Evolutionary conservation across 2,329 filamentous ascomycete species (phyloP), one percentile per base, ranked within the genome.

Genomic region (Aspergillus sp.): DNA sequence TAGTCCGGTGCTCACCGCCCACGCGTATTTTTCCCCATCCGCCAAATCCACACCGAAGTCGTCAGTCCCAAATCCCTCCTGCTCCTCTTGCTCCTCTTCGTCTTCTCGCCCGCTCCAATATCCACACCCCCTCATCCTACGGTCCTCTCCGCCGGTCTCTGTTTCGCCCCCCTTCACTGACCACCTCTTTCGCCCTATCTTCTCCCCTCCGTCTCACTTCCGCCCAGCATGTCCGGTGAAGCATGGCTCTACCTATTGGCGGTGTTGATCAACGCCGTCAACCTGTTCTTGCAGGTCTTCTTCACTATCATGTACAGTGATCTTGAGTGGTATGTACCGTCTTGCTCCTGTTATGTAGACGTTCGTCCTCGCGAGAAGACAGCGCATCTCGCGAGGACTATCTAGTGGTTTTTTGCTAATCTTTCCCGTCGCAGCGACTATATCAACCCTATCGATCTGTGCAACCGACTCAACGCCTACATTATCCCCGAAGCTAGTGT

Each of bases 231-330:
- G 93, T 96, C 93, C 73, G 93, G 93, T 79, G 93, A 97, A 86
- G 93, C 93, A 77, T 97, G 95, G 95, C 84, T 99, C 77, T 99
- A 96, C 83, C 88, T 99, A 71, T 85, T 99, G 79, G 89, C 93
- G 80, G 96, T 99, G 79, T 86, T 99, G 76, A 96, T 99, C 84
- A 99, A 99, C 83, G 95, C 95, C 82, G 93, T 99, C 87, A 99
- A 99, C 84, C 86, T 99, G 73, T 99, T 99, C 80, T 85, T 99
- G 58, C 96, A 99, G 82, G 95, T 99, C 70, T 99, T 99, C 86
- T 99, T 99, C 83, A 99, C 95, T 58, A 99, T 99, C 75, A 99
- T 99, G 96, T 99, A 98, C 82, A 96, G 91, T 79, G 95, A 99
- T 84, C 81, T 99, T 72, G 95, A 99, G 89, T 99, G 95, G 93